phyloP scores from a whole-genome alignment of 202 grass and related monocot genomes.

The Zoysia matrella region DNA sequence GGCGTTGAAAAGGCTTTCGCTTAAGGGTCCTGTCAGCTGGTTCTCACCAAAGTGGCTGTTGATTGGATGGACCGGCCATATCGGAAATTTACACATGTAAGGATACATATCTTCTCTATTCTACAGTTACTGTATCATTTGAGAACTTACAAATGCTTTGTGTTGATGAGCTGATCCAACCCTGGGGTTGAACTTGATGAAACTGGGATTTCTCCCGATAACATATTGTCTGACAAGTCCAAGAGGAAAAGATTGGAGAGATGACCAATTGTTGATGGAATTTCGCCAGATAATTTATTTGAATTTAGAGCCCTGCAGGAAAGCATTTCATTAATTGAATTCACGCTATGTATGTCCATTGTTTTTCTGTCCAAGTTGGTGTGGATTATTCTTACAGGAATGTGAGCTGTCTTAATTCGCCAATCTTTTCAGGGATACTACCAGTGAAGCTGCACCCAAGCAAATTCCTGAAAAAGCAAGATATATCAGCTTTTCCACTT shows the following conservation, averaged over 20 bases:
- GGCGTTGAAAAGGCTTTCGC: slow-evolving; percentile 61
- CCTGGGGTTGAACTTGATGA: slow-evolving; percentile 55
- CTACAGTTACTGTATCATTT: slow-evolving; percentile 26
- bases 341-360: slow-evolving; percentile 20
- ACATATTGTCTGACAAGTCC: slow-evolving; percentile 75
- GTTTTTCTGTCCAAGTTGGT: too few relatives aligned
- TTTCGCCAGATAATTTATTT: slow-evolving; percentile 73
- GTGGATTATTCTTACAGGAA: slow-evolving; percentile 71
- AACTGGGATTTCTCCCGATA: slow-evolving; percentile 75
- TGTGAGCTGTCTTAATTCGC: slow-evolving; percentile 63
- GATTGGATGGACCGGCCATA: slow-evolving; percentile 2
- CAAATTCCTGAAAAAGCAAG: slow-evolving; percentile 68
- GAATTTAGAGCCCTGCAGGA: slow-evolving; percentile 74
- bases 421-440: slow-evolving; percentile 65
- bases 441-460: slow-evolving; percentile 80
- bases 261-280: slow-evolving; percentile 68
- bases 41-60: slow-evolving; percentile 92
- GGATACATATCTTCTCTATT: slow-evolving; percentile 1
- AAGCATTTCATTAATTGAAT: slow-evolving; percentile 9
- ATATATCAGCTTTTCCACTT: slow-evolving; percentile 15
- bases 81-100: slow-evolving; percentile 24
- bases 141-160: slow-evolving; percentile 77
- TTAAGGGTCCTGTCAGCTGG: slow-evolving; percentile 72
- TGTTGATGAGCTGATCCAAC: slow-evolving; percentile 58
- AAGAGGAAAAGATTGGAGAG: slow-evolving; percentile 77